phyloP scores from a whole-genome alignment of 1,139 yeast species.

The Suhomyces panamericanus region DNA sequence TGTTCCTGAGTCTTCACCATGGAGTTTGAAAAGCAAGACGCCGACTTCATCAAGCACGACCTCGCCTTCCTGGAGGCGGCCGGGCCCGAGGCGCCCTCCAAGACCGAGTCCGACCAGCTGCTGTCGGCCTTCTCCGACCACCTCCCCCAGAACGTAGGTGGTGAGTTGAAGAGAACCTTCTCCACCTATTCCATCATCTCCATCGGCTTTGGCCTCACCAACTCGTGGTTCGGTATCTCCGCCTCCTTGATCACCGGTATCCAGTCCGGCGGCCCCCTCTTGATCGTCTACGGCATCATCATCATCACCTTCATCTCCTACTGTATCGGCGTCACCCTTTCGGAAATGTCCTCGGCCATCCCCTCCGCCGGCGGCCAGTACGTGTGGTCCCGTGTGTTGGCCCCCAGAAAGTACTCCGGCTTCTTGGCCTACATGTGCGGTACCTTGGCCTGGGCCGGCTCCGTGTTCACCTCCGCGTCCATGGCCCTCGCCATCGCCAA shows the following conservation, averaged over 20 bases:
- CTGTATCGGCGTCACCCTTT: slow-evolving; percentile 53
- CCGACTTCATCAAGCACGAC: slow-evolving; percentile 9
- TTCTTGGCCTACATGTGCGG: slow-evolving; percentile 60
- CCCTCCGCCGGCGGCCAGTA: slow-evolving; percentile 72
- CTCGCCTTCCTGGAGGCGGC: slow-evolving; percentile 11
- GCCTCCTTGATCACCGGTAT: slow-evolving; percentile 65
- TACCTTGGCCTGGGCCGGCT: slow-evolving; percentile 60
- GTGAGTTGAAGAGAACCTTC: slow-evolving; percentile 37
- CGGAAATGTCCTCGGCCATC: slow-evolving; percentile 56
- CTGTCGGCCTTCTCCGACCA: background rate
- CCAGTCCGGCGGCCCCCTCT: slow-evolving; percentile 66
- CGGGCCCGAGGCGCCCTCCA: slow-evolving; percentile 3
- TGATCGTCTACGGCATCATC: slow-evolving; percentile 66
- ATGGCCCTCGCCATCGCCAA: slow-evolving; percentile 56
- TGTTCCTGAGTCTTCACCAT: background rate
- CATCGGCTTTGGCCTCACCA: slow-evolving; percentile 69
- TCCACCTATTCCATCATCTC: slow-evolving; percentile 55
- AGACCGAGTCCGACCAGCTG: slow-evolving; percentile 6
- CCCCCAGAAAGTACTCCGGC: slow-evolving; percentile 50
- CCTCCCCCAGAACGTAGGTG: slow-evolving; percentile 13
- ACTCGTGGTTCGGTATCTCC: slow-evolving; percentile 71
- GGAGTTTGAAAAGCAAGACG: slow-evolving; percentile 10
- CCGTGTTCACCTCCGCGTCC: slow-evolving; percentile 59
- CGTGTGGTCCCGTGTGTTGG: slow-evolving; percentile 60
- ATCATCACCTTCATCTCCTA: slow-evolving; percentile 56